Conservation (phyloP, 495 filamentous ascomycete genomes). For the Talaromyces adpressus region DNA sequence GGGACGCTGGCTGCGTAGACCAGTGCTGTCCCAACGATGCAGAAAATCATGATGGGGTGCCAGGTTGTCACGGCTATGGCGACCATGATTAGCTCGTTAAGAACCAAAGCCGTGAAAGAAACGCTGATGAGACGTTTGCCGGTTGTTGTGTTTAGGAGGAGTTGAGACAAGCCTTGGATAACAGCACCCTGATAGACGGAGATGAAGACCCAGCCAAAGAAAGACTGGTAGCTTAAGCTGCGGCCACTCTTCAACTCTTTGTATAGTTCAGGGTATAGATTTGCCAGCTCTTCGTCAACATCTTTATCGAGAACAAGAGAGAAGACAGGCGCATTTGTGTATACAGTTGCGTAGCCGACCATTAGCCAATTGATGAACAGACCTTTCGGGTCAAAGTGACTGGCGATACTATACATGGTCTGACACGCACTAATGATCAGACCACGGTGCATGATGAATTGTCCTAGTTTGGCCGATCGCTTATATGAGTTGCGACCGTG, state of each 20-base stretch:
- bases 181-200: constrained; percentile 91
- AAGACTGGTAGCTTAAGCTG: constrained; percentile 83
- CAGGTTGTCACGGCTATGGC: constrained; percentile 93
- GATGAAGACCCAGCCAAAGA: constrained; percentile 95
- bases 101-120: constrained; percentile 82
- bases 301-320: constrained; percentile 94
- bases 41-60: constrained; percentile 89
- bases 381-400: constrained; percentile 84
- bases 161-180: constrained; percentile 86
- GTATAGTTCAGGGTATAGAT: constrained; percentile 95
- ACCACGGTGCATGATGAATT: constrained; percentile 97
- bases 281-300: constrained; percentile 86
- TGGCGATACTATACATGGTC: constrained; percentile 93
- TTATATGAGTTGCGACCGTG: constrained; percentile 97
- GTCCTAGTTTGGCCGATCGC: constrained; percentile 86
- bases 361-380: constrained; percentile 96
- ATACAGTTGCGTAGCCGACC: constrained; percentile 93
- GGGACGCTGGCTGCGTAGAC: constrained; percentile 79
- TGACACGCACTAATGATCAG: constrained; percentile 93
- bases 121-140: constrained; percentile 75
- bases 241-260: constrained; percentile 84
- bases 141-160: constrained; percentile 68
- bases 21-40: constrained; percentile 70
- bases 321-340: constrained; percentile 91
- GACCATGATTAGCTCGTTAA: constrained; percentile 97